Percentiles rank a stretch among this genome's conserved stretches.
These are phyloP conservation scores for Fusarium luffae DNA, from an alignment of 2,329 filamentous ascomycete genomes.

Conservation along the genomic window DNA sequence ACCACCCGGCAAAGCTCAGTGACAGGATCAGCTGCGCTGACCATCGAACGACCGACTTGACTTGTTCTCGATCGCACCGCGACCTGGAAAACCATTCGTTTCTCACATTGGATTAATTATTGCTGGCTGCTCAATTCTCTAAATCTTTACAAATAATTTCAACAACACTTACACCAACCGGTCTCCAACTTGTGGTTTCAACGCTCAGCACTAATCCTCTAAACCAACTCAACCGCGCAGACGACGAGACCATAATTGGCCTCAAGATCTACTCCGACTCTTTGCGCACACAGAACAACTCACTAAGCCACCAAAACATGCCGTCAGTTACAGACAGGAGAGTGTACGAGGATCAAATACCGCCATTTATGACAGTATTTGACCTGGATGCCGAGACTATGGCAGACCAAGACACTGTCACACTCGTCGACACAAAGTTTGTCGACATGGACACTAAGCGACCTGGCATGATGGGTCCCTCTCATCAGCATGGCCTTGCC, in stretches of 20 bases:
- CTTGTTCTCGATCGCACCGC: constrained; percentile 35
- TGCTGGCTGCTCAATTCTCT: constrained; percentile 21
- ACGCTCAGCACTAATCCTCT: constrained; percentile 10
- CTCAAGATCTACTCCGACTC: background rate
- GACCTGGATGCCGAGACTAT: constrained; percentile 70
- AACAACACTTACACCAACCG: constrained; percentile 36
- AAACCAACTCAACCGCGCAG: constrained; percentile 10
- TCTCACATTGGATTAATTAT: constrained; percentile 18
- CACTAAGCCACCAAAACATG: constrained; percentile 57
- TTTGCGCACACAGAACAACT: constrained; percentile 6
- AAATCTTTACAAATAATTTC: constrained; percentile 38
- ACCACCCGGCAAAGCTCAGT: constrained; percentile 32
- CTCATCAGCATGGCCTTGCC: constrained; percentile 53
- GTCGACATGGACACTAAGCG: constrained; percentile 59
- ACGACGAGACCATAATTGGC: constrained; percentile 9
- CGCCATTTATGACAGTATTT: constrained; percentile 81
- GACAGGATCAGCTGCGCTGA: constrained; percentile 48
- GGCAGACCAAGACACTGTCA: constrained; percentile 64
- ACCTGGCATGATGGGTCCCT: constrained; percentile 52
- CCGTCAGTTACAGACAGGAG: constrained; percentile 70
- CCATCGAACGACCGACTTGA: constrained; percentile 42
- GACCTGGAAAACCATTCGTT: constrained; percentile 42
- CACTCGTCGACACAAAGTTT: constrained; percentile 65
- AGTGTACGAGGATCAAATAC: constrained; percentile 76
- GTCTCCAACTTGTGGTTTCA: constrained; percentile 34